Evolutionary conservation across 2,329 filamentous ascomycete genomes (phyloP), one percentile per base, ranked within the genome.

Genomic region (Aspergillus arachidicola): DNA sequence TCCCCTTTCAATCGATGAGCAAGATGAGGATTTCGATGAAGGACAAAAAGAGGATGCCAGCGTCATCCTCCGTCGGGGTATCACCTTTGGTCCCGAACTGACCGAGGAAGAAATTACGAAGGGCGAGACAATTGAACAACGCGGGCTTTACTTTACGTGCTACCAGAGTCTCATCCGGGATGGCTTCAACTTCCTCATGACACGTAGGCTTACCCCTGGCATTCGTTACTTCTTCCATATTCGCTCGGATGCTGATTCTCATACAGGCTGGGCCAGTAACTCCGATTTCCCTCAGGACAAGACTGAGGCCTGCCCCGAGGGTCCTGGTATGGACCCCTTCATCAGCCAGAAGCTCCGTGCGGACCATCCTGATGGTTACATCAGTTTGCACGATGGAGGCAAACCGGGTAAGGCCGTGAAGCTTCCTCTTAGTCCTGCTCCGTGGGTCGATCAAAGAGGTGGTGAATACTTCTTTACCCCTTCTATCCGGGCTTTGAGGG

Each of bases 381-480:
- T 66, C n/a, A 59, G 66, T 56, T 23, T 67, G 19, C 66, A 68
- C 16, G 66, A 71, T 60, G 67, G 66, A 6, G 58, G 60, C 4
- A 59, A 63, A 2, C 57, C 68, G 3, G 30, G 56, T 6, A 54
- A 57, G 16, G 66, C 66, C 1, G 61, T 68, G 14, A 62, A 61
- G 28, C 50, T 75, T 23, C 21, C 21, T 23, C 21, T 58, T 54
- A 4, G 58, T 30, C 55, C 61, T 3, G 21, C 21, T 23, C 21
- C 21, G 2, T 82, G 81, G 76, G 80, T 82, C 3, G 68, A 80
- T 38, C 73, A 78, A 0, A 75, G 70, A 32, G 81, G 81, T 16
- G 81, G 81, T 5, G 81, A 82, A 61, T 83, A 83, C 60, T 82
- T 82, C 72, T 82, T 83, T 67, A 75, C 78, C 28, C 81, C 81